Base-by-base conservation (phyloP, 2,329 filamentous ascomycete species). In the Davidsoniella eucalypti region DNA sequence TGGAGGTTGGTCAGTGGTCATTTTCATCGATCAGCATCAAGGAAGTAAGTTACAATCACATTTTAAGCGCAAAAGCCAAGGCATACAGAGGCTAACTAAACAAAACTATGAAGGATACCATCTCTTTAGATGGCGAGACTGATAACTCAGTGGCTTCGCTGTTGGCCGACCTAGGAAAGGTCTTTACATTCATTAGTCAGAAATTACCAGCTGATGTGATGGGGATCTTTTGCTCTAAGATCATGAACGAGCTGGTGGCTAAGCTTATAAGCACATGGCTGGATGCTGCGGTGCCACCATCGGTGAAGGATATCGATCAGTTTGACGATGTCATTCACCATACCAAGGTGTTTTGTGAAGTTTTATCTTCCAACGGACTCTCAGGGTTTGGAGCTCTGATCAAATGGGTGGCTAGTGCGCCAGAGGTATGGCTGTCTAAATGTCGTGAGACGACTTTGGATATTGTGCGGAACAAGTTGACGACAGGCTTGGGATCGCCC, bases 381-480 rank as follows among this genome's bases (percentile, higher is more conserved):
- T 69, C 72, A 14, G 72, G 72, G 4, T 69, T 75, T 44, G 67
- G 72, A 12, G 75, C 81, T 29, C 66, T 98, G 37, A 71, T 76
- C 42, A 78, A 85, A 21, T 98, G 92, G 90, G 80, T 86, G 0
- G 76, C 80, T 39, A 80, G 82, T 54, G 83, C 86, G 1, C 84
- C 87, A 0, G 78, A 78, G 52, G 80, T 87, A 23, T 98, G 92
- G 92, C 72, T 96, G 12, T 76, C 76, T 2, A 90, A 87, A 61
- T 82, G 87, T 56, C 79, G 84, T 58, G 87, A 94, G 58, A 78
- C 74, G 33, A 80, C 86, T 0, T 71, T 98, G 21, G 82, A 88
- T 54, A 73, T 75, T 33, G 78, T 93, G 10, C 78, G 92, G 21
- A 73, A 66, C 17, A 75, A 82, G 43, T 71, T 95, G 2, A 72